Evolutionary conservation across 345 rosid genomes (phyloP).

Genomic region (Syzygium oleosum): DNA sequence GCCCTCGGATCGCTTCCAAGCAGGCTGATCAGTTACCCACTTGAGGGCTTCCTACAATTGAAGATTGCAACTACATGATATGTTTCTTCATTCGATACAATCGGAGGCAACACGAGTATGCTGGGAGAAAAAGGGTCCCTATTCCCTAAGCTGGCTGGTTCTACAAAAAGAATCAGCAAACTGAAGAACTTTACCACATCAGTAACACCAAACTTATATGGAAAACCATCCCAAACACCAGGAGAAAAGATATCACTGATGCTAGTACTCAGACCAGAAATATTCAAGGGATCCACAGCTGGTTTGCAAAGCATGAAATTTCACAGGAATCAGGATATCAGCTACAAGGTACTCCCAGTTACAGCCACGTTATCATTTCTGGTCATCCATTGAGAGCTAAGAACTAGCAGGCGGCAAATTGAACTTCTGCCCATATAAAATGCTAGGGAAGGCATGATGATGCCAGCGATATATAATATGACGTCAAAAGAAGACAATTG

Average conservation of each 20-base stretch:
- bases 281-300: neutral
- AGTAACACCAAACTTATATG: neutral
- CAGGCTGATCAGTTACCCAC: conserved; percentile 98
- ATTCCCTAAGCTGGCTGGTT: neutral
- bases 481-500: neutral
- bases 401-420: neutral
- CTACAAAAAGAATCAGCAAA: neutral
- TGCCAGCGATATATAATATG: neutral
- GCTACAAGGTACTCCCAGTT: neutral
- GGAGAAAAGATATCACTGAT: neutral
- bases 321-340: neutral
- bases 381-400: neutral
- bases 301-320: neutral
- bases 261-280: neutral
- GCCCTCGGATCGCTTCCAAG: conserved; percentile 87
- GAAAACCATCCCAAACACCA: neutral
- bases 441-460: neutral
- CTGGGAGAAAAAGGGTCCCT: neutral
- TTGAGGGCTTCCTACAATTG: conserved; percentile 69
- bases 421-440: neutral
- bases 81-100: neutral
- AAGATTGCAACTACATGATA: neutral
- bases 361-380: neutral
- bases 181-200: neutral
- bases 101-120: neutral